These are phyloP conservation scores for Acanthochlamys bracteata DNA, from an alignment of 106 monocot genomes.

Conservation along the genomic window DNA sequence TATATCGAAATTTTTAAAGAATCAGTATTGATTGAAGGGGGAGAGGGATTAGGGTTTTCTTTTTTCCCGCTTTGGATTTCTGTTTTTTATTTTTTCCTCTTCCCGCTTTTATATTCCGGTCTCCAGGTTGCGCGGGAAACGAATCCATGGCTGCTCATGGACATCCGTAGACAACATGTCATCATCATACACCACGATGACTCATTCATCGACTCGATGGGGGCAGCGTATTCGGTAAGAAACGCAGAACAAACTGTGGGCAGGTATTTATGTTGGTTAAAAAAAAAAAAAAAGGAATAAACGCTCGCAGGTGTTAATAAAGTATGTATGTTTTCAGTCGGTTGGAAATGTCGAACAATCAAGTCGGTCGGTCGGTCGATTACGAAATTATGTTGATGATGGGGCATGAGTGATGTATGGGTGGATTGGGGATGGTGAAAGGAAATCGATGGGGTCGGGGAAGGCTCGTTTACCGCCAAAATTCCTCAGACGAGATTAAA, in stretches of 20 bases:
- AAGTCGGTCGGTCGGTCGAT: too few species aligned
- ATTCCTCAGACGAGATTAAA: not conserved
- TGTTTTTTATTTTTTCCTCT: slow-evolving; percentile 1
- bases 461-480: slow-evolving; percentile 12
- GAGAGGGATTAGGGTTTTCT: not conserved
- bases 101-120: slow-evolving; percentile 2
- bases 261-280: too few species aligned
- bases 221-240: too few species aligned
- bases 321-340: too few species aligned
- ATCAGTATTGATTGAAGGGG: too few species aligned
- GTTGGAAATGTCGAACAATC: too few species aligned
- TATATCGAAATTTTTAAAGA: too few species aligned
- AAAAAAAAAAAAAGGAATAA: too few species aligned
- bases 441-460: not conserved
- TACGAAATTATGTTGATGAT: too few species aligned
- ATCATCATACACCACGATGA: not conserved
- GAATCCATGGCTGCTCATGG: not conserved
- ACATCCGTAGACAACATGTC: not conserved
- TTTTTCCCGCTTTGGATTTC: not conserved
- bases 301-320: too few species aligned
- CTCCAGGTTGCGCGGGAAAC: slow-evolving; percentile 15
- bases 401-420: not conserved
- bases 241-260: too few species aligned
- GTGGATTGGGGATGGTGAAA: not conserved
- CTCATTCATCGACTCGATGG: not conserved